Percentiles rank a stretch among this genome's conserved stretches.
These are phyloP conservation scores for Saprolegnia diclina DNA, from an alignment of 352 stramenopile genomes.

Conservation along the genomic window DNA sequence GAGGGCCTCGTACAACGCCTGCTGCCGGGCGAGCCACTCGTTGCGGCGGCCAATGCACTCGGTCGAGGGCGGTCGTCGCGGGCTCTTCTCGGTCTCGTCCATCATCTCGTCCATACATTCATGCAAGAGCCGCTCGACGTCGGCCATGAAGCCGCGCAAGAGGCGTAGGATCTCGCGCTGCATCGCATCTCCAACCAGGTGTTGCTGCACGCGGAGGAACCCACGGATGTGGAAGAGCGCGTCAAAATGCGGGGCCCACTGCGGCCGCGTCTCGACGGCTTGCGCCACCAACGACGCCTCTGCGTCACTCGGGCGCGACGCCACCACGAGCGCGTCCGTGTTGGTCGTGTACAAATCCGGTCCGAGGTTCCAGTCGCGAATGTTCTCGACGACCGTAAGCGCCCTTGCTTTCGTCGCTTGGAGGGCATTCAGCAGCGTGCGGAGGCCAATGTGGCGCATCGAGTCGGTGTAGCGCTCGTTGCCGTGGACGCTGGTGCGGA, in stretches of 20 bases:
- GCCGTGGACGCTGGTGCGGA: background rate
- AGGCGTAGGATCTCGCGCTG: constrained; percentile 19
- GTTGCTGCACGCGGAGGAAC: constrained; percentile 8
- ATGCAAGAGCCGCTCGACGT: constrained; percentile 4
- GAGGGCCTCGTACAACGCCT: background rate
- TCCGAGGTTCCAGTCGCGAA: constrained; percentile 8
- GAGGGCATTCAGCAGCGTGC: background rate
- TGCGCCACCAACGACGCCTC: background rate
- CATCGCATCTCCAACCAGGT: constrained; percentile 15
- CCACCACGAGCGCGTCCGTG: background rate
- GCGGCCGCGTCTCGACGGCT: background rate
- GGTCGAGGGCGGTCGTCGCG: too few relatives aligned
- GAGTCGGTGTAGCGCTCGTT: constrained; percentile 4
- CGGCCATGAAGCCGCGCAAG: constrained; percentile 3
- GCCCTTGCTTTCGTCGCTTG: background rate
- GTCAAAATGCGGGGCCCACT: constrained; percentile 6
- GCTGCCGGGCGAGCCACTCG: background rate
- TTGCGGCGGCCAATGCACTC: background rate
- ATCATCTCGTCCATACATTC: constrained; percentile 13
- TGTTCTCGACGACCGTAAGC: background rate
- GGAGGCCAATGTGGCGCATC: background rate
- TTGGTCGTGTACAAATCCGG: constrained; percentile 13
- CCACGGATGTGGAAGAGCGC: constrained; percentile 13
- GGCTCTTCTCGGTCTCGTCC: background rate
- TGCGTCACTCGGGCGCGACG: background rate